phyloP scores from a whole-genome alignment of 768 basidiomycete species.

The Tylopilus vinaceipallidus region DNA sequence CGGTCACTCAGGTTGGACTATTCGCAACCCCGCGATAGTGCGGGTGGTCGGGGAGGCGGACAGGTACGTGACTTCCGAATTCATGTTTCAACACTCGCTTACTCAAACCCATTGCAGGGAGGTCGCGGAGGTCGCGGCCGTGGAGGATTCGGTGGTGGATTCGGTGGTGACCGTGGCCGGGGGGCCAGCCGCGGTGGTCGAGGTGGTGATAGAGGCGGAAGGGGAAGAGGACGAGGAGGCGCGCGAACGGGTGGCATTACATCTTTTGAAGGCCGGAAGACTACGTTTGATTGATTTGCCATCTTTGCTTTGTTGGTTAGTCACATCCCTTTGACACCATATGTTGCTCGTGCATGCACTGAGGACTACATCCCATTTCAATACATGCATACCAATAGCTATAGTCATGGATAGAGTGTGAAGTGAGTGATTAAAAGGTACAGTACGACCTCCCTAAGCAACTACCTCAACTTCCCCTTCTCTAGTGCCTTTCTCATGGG shows the following conservation, averaged over 20 bases:
- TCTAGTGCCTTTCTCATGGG: constrained; percentile 72
- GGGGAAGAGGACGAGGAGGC: constrained; percentile 40
- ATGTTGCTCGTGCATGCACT: neutral
- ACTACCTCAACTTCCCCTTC: constrained; percentile 13
- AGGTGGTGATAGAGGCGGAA: constrained; percentile 36
- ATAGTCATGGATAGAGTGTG: neutral
- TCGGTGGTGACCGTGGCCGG: constrained; percentile 40
- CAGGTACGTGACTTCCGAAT: constrained; percentile 35
- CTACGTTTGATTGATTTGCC: constrained; percentile 37
- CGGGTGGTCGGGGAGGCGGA: constrained; percentile 51
- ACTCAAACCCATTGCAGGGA: constrained; percentile 16
- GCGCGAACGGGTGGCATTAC: constrained; percentile 54
- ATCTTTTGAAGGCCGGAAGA: constrained; percentile 51
- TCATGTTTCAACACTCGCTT: neutral
- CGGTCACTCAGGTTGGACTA: constrained; percentile 81
- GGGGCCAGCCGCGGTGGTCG: constrained; percentile 44
- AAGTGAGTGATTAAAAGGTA: neutral
- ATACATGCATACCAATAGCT: no score
- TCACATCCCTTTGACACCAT: neutral
- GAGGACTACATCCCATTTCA: no score
- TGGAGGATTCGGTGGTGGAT: constrained; percentile 30
- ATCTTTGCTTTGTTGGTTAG: neutral
- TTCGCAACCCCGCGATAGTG: constrained; percentile 74
- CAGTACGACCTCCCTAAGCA: neutral
- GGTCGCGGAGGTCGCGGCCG: constrained; percentile 36